Evolutionary conservation across 1,139 yeast genomes (phyloP).

Genomic region (Debaryomyces fabryi): DNA sequence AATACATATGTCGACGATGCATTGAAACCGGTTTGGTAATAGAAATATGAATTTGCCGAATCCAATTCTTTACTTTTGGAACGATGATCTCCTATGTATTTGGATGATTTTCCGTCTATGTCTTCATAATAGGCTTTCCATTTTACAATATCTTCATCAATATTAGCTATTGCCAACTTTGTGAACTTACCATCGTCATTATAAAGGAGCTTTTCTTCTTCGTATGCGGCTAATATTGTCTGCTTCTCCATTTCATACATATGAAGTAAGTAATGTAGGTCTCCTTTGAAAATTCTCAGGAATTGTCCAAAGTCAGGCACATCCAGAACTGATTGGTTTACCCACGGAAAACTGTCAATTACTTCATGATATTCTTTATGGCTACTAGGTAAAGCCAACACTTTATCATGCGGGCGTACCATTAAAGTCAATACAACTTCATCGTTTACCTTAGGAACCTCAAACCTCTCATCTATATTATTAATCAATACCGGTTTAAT

Average conservation of each 20-base stretch:
- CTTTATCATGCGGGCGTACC: slow-evolving; percentile 63
- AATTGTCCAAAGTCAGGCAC: slow-evolving; percentile 31
- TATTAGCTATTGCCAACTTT: slow-evolving; percentile 57
- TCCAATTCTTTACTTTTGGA: background rate
- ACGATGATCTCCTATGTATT: background rate
- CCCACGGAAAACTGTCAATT: slow-evolving; percentile 36
- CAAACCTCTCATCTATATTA: slow-evolving; percentile 57
- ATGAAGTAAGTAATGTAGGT: slow-evolving; percentile 50
- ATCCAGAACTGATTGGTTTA: slow-evolving; percentile 17
- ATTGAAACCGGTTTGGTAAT: slow-evolving; percentile 73
- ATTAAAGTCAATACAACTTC: slow-evolving; percentile 69
- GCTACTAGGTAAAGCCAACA: slow-evolving; percentile 64
- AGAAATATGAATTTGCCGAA: slow-evolving; percentile 23
- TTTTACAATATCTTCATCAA: slow-evolving; percentile 45
- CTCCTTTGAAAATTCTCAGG: slow-evolving; percentile 67
- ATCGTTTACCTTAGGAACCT: slow-evolving; percentile 61
- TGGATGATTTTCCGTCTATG: background rate
- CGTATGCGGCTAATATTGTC: slow-evolving; percentile 48
- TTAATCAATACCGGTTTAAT: slow-evolving; percentile 71
- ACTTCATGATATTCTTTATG: slow-evolving; percentile 31
- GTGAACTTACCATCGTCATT: slow-evolving; percentile 63
- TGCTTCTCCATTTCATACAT: slow-evolving; percentile 61
- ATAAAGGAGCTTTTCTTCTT: slow-evolving; percentile 59
- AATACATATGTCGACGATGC: slow-evolving; percentile 67
- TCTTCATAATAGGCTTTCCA: slow-evolving; percentile 26